A percentile compares a stretch with the other conserved stretches of the same genome.
Evolutionary conservation across 352 stramenopile species (phyloP).

Genomic region (Pythium angustatum): DNA sequence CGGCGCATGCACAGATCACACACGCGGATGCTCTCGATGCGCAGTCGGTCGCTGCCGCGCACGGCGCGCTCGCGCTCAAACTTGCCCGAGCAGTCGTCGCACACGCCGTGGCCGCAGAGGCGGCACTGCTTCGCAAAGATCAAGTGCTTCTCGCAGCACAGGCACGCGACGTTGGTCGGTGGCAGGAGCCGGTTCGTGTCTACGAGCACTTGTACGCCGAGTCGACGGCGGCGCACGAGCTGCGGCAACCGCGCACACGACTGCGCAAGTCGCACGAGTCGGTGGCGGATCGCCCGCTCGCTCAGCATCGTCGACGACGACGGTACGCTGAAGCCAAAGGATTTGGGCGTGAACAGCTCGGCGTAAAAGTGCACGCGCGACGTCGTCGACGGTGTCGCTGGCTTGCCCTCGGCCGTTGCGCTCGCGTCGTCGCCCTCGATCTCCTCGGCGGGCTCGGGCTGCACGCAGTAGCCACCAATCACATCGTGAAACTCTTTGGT

Average conservation of each 20-base stretch:
- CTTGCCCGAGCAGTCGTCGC: slow-evolving; percentile 43
- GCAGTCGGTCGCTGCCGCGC: slow-evolving; percentile 5
- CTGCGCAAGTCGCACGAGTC: slow-evolving; percentile 23
- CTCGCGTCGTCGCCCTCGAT: too few relatives aligned
- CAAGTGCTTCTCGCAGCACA: slow-evolving; percentile 57
- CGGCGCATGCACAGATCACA: slow-evolving; percentile 56
- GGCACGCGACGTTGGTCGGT: slow-evolving; percentile 53
- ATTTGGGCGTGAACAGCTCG: slow-evolving; percentile 27
- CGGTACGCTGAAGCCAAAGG: slow-evolving; percentile 22
- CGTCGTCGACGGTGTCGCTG: not conserved
- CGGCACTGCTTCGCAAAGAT: slow-evolving; percentile 53
- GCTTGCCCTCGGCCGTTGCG: not conserved
- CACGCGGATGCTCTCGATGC: slow-evolving; percentile 40
- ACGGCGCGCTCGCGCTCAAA: slow-evolving; percentile 34
- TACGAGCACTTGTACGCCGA: slow-evolving; percentile 57
- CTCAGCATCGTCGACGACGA: not conserved
- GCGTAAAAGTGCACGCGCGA: slow-evolving; percentile 32
- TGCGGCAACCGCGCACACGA: slow-evolving; percentile 36
- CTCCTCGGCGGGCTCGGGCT: slow-evolving; percentile 18
- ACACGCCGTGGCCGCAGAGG: slow-evolving; percentile 64
- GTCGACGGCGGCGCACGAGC: slow-evolving; percentile 53
- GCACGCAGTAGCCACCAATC: slow-evolving; percentile 26
- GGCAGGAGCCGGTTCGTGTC: slow-evolving; percentile 41
- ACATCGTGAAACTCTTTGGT: slow-evolving; percentile 29
- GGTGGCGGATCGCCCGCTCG: slow-evolving; percentile 17